phyloP scores from a whole-genome alignment of 2,329 filamentous ascomycete genomes.

The Fusarium hostae region DNA sequence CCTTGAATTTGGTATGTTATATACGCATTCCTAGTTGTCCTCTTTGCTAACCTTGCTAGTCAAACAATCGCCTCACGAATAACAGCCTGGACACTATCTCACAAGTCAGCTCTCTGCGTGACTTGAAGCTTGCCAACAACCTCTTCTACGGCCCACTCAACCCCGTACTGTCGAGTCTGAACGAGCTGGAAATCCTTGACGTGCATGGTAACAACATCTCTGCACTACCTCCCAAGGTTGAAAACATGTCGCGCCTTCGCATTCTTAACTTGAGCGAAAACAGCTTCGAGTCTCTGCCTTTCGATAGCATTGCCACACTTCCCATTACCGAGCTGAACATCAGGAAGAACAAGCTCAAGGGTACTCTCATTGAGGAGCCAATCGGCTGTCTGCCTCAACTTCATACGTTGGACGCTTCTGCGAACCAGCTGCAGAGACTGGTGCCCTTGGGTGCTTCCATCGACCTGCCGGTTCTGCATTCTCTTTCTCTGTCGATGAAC shows the following conservation, averaged over 20 bases:
- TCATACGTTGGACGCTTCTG: constrained; percentile 80
- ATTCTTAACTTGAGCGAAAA: constrained; percentile 86
- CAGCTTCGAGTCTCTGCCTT: constrained; percentile 75
- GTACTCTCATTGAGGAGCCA: constrained; percentile 73
- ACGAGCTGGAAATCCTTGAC: constrained; percentile 81
- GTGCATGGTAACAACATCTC: constrained; percentile 83
- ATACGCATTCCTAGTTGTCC: not conserved
- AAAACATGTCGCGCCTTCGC: constrained; percentile 75
- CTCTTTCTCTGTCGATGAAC: constrained; percentile 83
- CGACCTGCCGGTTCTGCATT: constrained; percentile 76
- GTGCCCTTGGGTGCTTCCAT: constrained; percentile 59
- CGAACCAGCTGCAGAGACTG: constrained; percentile 75
- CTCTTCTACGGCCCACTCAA: constrained; percentile 75
- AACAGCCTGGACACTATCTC: constrained; percentile 77
- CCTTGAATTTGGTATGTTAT: constrained; percentile 78
- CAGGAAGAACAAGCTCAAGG: constrained; percentile 81
- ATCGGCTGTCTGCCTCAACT: constrained; percentile 70
- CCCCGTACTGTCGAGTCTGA: constrained; percentile 70
- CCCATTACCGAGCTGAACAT: constrained; percentile 79
- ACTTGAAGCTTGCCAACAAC: constrained; percentile 86
- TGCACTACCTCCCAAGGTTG: constrained; percentile 73
- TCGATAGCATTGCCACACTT: constrained; percentile 73
- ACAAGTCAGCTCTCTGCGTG: constrained; percentile 77
- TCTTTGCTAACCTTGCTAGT: constrained; percentile 58
- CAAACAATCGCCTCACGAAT: constrained; percentile 83